Evolutionary conservation across 2,329 filamentous ascomycete species (phyloP).

Genomic region (Nigrograna mackinnonii): DNA sequence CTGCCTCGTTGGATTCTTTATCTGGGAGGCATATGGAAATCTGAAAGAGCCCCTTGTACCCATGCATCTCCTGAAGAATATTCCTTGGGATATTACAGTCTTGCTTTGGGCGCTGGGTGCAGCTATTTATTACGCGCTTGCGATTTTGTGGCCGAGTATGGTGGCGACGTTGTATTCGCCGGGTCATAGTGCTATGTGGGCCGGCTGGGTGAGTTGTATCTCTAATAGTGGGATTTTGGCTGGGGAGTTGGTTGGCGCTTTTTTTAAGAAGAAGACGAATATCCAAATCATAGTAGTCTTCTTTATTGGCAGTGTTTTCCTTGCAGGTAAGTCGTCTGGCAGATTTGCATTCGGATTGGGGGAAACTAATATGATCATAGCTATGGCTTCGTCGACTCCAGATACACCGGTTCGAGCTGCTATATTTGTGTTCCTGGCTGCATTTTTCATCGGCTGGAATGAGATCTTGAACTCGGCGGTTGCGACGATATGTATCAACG

Average conservation of each 20-base stretch:
- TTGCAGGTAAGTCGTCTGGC: constrained; percentile 11
- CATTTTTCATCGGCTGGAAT: constrained; percentile 29
- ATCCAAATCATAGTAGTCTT: constrained; percentile 16
- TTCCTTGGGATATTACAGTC: constrained; percentile 13
- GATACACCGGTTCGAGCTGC: constrained; percentile 9
- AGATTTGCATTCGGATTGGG: background rate
- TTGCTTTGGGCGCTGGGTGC: constrained; percentile 18
- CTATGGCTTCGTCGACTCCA: constrained; percentile 12
- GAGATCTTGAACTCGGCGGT: constrained; percentile 26
- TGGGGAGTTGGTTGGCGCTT: constrained; percentile 14
- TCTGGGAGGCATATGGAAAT: constrained; percentile 28
- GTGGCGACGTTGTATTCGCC: constrained; percentile 21
- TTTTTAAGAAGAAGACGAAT: constrained; percentile 14
- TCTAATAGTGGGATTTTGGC: constrained; percentile 17
- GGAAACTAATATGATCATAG: constrained; percentile 5
- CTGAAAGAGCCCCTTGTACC: constrained; percentile 21
- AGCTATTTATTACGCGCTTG: constrained; percentile 18
- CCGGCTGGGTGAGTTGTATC: constrained; percentile 15
- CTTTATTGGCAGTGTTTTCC: constrained; percentile 13
- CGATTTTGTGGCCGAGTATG: constrained; percentile 20
- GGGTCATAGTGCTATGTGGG: constrained; percentile 17
- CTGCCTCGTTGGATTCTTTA: constrained; percentile 40
- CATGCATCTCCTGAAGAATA: constrained; percentile 16
- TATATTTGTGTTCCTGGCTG: constrained; percentile 23
- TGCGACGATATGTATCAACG: constrained; percentile 38